Percentiles rank a stretch among this genome's conserved stretches.
Conservation (phyloP, 345 rosid genomes). For the Gynandropsis gynandra region DNA sequence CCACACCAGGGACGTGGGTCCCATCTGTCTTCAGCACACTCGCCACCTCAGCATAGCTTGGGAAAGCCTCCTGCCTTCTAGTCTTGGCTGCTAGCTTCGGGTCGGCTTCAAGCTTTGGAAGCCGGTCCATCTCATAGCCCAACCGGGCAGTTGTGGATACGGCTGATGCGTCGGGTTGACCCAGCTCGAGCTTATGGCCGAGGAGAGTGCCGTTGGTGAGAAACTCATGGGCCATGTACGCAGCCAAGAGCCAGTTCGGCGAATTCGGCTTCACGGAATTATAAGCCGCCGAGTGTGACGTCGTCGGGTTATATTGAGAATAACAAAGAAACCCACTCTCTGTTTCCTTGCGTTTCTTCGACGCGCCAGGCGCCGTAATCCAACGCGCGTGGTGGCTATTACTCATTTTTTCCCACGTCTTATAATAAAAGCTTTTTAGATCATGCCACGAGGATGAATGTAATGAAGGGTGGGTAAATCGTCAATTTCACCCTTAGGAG, state of each 20-base stretch:
- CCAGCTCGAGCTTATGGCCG: conserved; percentile 32
- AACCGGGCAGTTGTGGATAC: conserved; percentile 1
- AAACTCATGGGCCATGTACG: conserved; percentile 69
- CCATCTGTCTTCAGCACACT: conserved; percentile 49
- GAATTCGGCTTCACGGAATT: not conserved
- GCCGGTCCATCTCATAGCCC: too few relatives aligned
- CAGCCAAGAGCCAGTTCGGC: conserved; percentile 48
- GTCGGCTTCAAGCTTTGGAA: too few relatives aligned
- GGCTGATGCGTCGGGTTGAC: conserved; percentile 20
- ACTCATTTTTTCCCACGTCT: conserved; percentile 33
- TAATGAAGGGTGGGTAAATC: not conserved
- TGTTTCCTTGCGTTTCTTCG: conserved; percentile 49
- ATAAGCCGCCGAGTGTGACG: too few relatives aligned
- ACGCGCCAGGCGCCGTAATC: conserved; percentile 30
- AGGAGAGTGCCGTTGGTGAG: conserved; percentile 49
- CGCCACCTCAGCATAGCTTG: conserved; percentile 58
- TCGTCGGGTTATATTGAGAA: conserved; percentile 5
- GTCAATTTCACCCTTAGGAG: not conserved
- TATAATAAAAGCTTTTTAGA: conserved; percentile 18
- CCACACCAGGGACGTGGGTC: conserved; percentile 55
- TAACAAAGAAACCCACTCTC: conserved; percentile 24
- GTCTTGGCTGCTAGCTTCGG: conserved; percentile 10
- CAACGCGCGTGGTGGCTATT: conserved; percentile 26
- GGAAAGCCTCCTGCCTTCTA: conserved; percentile 25
- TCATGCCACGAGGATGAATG: not conserved